Percentiles rank a stretch among this genome's conserved stretches.
These are phyloP conservation scores for Simplicillium aogashimaense DNA, from an alignment of 2,329 filamentous ascomycete species.

Conservation along the genomic window DNA sequence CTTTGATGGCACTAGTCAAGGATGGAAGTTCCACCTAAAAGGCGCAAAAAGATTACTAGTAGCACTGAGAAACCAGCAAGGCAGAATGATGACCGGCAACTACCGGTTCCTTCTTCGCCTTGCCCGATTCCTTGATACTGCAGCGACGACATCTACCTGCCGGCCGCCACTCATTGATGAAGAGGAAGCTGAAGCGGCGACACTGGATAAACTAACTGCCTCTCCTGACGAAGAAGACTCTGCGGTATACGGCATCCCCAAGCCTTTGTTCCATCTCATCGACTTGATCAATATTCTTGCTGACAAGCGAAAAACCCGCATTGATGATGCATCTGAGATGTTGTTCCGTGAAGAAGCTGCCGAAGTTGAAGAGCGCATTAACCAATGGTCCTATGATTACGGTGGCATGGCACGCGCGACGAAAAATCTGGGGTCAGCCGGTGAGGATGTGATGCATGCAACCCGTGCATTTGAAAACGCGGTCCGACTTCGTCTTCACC, in stretches of 20 bases:
- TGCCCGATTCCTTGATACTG: slow-evolving; percentile 21
- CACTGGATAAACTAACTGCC: slow-evolving; percentile 16
- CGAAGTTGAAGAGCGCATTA: slow-evolving; percentile 22
- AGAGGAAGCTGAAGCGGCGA: slow-evolving; percentile 16
- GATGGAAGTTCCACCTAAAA: slow-evolving; percentile 31
- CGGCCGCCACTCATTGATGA: slow-evolving; percentile 22
- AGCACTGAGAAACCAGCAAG: slow-evolving; percentile 18
- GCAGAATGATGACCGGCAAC: slow-evolving; percentile 23
- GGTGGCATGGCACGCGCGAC: slow-evolving; percentile 15
- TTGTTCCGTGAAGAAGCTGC: slow-evolving; percentile 17
- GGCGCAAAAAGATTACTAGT: slow-evolving; percentile 27
- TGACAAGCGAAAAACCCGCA: slow-evolving; percentile 19
- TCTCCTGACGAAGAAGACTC: slow-evolving; percentile 19
- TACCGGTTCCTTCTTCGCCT: slow-evolving; percentile 24
- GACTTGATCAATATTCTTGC: slow-evolving; percentile 21
- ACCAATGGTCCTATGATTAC: slow-evolving; percentile 25
- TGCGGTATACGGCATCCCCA: slow-evolving; percentile 24
- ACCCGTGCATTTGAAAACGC: slow-evolving; percentile 29
- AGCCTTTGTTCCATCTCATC: slow-evolving; percentile 22
- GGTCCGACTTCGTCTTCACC: slow-evolving; percentile 28
- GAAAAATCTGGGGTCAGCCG: slow-evolving; percentile 10
- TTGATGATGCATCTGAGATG: slow-evolving; percentile 18
- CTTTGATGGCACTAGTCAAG: slow-evolving; percentile 28
- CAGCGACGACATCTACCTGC: slow-evolving; percentile 22
- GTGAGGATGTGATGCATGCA: slow-evolving; percentile 21